phyloP scores from a whole-genome alignment of 1,284 basidiomycete genomes.

The Pseudozyma sp. region DNA sequence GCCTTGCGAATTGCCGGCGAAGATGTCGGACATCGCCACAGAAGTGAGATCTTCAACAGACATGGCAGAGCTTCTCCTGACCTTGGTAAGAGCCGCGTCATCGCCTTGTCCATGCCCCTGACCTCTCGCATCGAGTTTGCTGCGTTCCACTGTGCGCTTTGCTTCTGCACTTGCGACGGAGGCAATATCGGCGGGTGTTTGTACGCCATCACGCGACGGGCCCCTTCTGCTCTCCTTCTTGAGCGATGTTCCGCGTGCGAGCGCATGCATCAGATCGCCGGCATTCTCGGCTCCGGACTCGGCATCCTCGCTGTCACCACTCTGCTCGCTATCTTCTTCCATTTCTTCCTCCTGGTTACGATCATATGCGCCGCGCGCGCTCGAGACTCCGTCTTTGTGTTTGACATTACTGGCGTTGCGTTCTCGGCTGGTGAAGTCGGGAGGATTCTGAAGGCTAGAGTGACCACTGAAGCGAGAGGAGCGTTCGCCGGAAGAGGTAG shows the following conservation, averaged over 20 bases:
- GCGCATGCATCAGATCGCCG: conserved; percentile 31
- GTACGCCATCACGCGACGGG: conserved; percentile 4
- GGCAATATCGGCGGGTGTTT: not conserved
- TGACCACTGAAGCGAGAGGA: conserved; percentile 33
- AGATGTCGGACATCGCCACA: conserved; percentile 22
- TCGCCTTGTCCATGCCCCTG: no score
- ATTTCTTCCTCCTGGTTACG: conserved; percentile 3
- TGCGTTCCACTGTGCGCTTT: not conserved
- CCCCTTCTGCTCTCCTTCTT: conserved; percentile 7
- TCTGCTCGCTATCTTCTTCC: conserved; percentile 34
- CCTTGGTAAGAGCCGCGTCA: not conserved
- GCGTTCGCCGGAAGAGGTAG: conserved; percentile 21
- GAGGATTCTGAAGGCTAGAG: conserved; percentile 27
- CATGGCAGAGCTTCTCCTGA: not conserved
- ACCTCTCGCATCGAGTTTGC: not conserved
- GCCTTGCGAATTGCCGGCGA: conserved; percentile 1
- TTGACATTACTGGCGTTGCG: conserved; percentile 10
- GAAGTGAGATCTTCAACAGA: conserved; percentile 13
- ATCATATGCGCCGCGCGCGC: not conserved
- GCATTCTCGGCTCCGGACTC: conserved; percentile 40
- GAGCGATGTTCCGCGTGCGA: conserved; percentile 27
- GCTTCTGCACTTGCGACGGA: not conserved
- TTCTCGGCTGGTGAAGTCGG: conserved; percentile 42
- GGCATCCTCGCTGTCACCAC: conserved; percentile 35
- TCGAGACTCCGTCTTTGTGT: not conserved